Evolutionary conservation across 352 stramenopile species (phyloP), one percentile per base, ranked within the genome.

Genomic region (Stephanocyclus meneghinianus): DNA sequence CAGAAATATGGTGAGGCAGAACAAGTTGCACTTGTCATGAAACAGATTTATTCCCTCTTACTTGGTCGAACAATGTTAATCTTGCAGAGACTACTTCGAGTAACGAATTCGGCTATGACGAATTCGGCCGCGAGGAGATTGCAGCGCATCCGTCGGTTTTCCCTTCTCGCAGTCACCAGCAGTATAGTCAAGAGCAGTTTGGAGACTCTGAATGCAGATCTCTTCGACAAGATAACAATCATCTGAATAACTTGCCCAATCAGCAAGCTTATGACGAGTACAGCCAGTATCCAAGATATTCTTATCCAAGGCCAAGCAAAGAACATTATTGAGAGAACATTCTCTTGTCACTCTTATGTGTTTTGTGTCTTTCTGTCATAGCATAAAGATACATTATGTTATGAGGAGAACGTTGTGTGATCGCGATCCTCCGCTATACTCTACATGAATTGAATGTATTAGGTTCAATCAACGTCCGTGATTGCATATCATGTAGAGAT

Each of bases 261-360:
- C 21, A 60, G 13, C 50, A 57, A 21, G 50, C 18, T 10, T 21
- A 7, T 57, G 18, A 2, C 21, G 10, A 57, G 1, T 29, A 60
- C 26, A 37, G 3, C 26, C n/a, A 35, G 11, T n/a, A 5, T 45
- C 32, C 55, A 11, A 73, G 55, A 44, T 79, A 61, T 63, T 69
- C 62, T 45, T 79, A 79, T 32, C 71, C 71, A 51, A 73, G 71
- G 18, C 71, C 71, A 37, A 40, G 32, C 30, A 30, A 56, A 57
- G 55, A 64, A 51, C 8, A 48, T 3, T 63, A 47, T 15, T 21
- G 32, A 42, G 26, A 63, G 13, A 47, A 2, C 18, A 37, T 60
- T 11, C 15, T 32, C n/a, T 35, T 5, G 9, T 4, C 26, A 60
- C 47, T 21, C 21, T 60, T n/a, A 16, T 35, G 10, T 29, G 15